A percentile compares a stretch with the other conserved stretches of the same genome.
These are phyloP conservation scores for Harringtonia lauricola DNA, from an alignment of 2,329 filamentous ascomycete genomes.

Conservation along the genomic window DNA sequence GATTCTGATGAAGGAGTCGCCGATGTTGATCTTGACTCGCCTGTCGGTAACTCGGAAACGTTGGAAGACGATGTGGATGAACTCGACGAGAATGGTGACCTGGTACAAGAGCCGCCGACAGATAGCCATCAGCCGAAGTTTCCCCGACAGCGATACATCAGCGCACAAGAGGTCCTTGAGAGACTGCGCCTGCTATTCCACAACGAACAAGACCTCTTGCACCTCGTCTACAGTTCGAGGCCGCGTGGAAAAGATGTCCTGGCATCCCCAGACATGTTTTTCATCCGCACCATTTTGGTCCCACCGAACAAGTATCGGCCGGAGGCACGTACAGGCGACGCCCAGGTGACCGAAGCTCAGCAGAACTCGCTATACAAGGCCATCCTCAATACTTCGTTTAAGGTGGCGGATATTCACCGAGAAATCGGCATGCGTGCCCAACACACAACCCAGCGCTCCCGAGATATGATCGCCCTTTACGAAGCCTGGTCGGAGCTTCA, in stretches of 20 bases:
- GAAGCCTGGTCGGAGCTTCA: constrained; percentile 77
- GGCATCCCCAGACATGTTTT: constrained; percentile 85
- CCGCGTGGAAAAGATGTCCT: constrained; percentile 45
- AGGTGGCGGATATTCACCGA: constrained; percentile 62
- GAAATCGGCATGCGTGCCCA: constrained; percentile 42
- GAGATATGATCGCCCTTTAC: constrained; percentile 66
- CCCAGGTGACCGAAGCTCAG: constrained; percentile 75
- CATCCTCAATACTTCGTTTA: constrained; percentile 66
- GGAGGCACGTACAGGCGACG: constrained; percentile 69
- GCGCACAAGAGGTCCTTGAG: constrained; percentile 71
- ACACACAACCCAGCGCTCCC: constrained; percentile 19
- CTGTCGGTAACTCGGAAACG: constrained; percentile 30
- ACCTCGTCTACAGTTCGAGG: constrained; percentile 74
- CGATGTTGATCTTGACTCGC: constrained; percentile 43
- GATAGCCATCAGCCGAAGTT: constrained; percentile 18
- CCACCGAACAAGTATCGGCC: constrained; percentile 89
- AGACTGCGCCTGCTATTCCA: constrained; percentile 71
- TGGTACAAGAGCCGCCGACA: constrained; percentile 38
- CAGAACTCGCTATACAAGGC: constrained; percentile 82
- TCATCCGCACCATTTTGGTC: constrained; percentile 74
- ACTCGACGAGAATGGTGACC: constrained; percentile 42
- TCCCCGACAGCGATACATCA: constrained; percentile 62
- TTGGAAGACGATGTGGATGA: constrained; percentile 37
- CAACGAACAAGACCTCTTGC: constrained; percentile 73
- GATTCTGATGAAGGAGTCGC: constrained; percentile 60